Conservation (phyloP, 441 rosid genomes). For the Populus hybrid region DNA sequence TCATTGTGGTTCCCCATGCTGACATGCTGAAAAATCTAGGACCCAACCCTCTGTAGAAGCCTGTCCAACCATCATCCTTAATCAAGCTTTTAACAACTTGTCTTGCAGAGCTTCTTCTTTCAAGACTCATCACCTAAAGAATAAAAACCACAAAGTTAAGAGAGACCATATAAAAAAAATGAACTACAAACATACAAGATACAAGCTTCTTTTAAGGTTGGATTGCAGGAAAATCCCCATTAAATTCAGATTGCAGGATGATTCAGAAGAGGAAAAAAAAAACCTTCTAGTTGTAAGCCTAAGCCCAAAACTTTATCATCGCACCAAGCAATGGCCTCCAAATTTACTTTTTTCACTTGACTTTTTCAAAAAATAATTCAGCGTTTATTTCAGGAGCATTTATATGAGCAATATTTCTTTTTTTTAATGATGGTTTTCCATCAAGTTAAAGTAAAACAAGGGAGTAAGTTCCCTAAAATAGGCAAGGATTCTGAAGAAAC, state of each 20-base stretch:
- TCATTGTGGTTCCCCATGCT: slow-evolving; percentile 90
- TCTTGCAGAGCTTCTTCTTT: slow-evolving; percentile 59
- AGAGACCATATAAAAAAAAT: background rate
- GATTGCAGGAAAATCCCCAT: background rate
- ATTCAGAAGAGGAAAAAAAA: background rate
- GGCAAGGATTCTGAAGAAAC: background rate
- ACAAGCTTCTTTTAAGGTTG: background rate
- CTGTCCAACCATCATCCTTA: slow-evolving; percentile 80
- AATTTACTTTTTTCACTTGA: no score
- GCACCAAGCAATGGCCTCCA: background rate
- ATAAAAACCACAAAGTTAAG: background rate
- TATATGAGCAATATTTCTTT: background rate
- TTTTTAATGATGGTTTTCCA: background rate
- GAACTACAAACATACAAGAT: background rate
- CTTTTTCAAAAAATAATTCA: background rate
- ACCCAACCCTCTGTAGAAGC: slow-evolving; percentile 88
- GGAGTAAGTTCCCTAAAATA: background rate
- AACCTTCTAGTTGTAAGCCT: background rate
- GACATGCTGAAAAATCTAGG: slow-evolving; percentile 94
- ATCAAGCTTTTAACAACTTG: slow-evolving; percentile 71
- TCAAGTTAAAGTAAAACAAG: background rate
- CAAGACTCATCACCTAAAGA: slow-evolving; percentile 10
- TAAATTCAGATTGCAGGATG: background rate
- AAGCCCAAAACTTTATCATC: background rate
- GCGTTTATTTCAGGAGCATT: background rate